Base-by-base conservation (phyloP, 306 rosid genomes). In the Albizia julibrissin region DNA sequence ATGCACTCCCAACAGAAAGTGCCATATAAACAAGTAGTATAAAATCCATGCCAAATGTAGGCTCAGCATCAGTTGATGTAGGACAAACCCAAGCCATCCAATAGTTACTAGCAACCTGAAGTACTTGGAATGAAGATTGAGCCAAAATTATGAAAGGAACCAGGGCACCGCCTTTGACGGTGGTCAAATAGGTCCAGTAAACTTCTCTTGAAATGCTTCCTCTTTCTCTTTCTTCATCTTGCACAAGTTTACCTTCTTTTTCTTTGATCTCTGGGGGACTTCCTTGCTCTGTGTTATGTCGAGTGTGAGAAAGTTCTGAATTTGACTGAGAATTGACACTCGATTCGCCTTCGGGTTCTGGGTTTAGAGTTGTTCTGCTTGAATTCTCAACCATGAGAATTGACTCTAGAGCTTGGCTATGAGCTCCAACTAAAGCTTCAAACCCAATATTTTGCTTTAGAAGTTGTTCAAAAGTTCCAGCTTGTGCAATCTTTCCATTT, bases 61-160 rank as follows among this genome's bases (percentile, higher is more conserved):
- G 93, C 81, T 88, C 43, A 5, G 88, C 84, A 61, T 91, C 91
- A 80, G 80, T 86, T 34, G 87, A 78, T 76, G 99, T 72, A 62
- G 99, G 99, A 84, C 94, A 89, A 84, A 89, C 92, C 99, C 99
- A 95, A 72, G 98, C 96, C 92, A 95, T 95, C 99, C 99, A 95
- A 69, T 91, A 95, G 85, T 95, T 95, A 81, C 99, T 95, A 8
- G 93, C 91, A 86, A 95, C 87, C 85, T 95, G 99, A 78, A 93
- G 87, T 31, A 85, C 84, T 87, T 95, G 99, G 89, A 91, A 93
- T 46, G 96, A 91, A 75, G 92, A 85, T 50, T 95, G 99, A 54
- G 97, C 98, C 84, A 95, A 85, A 54, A 95, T 2, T 74, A 95
- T 95, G 81, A 95, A 13, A 49, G 99, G 99, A 84, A 95, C 77